Conservation (phyloP, 768 basidiomycete species). For the Rossbeevera mucosa region DNA sequence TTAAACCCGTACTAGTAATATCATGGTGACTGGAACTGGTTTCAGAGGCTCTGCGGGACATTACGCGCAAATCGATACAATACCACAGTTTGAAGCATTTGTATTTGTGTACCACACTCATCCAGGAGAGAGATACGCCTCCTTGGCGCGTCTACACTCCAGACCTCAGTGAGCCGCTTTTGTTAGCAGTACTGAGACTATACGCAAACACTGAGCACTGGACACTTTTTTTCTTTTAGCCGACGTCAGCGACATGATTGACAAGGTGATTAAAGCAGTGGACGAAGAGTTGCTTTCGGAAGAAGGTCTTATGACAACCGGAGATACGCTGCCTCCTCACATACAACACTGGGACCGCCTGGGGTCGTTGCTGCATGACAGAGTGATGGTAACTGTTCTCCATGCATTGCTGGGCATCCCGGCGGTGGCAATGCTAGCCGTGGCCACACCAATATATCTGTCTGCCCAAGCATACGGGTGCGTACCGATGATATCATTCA, state of each 20-base stretch:
- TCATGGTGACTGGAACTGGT: neutral
- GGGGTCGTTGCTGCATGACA: neutral
- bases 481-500: neutral
- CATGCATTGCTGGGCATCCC: constrained; percentile 4
- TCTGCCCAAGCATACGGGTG: neutral
- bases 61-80: neutral
- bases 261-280: neutral
- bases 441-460: neutral
- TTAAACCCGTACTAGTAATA: neutral
- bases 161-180: neutral
- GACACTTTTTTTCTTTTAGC: neutral
- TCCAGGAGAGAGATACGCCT: neutral
- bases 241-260: neutral
- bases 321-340: neutral
- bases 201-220: neutral
- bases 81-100: neutral
- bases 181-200: neutral
- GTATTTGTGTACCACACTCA: neutral
- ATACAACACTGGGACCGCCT: neutral
- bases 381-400: neutral
- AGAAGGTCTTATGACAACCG: neutral
- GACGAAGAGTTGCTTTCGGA: neutral
- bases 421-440: neutral
- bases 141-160: neutral
- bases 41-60: neutral